Percentiles rank a stretch among this genome's conserved stretches.
Evolutionary conservation across 169 alveolate species (phyloP).

Genomic region (Condylostoma magnum): DNA sequence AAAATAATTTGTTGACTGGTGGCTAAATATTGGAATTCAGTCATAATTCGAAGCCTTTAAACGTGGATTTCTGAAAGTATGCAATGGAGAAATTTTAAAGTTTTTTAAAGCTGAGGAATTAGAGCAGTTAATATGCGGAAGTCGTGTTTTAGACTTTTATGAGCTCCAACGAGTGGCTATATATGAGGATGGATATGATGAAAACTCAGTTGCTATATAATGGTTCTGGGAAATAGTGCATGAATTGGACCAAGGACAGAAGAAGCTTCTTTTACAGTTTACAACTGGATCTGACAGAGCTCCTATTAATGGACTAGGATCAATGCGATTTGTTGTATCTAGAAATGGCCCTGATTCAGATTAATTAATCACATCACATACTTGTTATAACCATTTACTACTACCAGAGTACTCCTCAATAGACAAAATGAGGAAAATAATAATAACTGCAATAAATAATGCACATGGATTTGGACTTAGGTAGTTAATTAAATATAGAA

Average conservation of each 20-base stretch:
- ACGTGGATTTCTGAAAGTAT: constrained; percentile 80
- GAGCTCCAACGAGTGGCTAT: constrained; percentile 63
- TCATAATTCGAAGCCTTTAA: constrained; percentile 71
- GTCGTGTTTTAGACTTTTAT: constrained; percentile 69
- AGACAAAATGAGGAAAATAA: constrained; percentile 65
- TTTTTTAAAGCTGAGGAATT: constrained; percentile 82
- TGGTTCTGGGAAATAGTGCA: constrained; percentile 74
- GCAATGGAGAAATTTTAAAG: constrained; percentile 60
- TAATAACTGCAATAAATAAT: constrained; percentile 78
- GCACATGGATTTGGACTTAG: constrained; percentile 88
- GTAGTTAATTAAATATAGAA: no score
- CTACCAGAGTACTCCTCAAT: constrained; percentile 79
- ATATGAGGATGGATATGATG: constrained; percentile 75
- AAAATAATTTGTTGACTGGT: constrained; percentile 64
- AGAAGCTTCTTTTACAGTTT: constrained; percentile 70
- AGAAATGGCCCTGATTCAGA: constrained; percentile 79
- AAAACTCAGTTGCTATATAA: constrained; percentile 28
- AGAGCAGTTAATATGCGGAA: constrained; percentile 81
- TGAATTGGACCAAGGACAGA: constrained; percentile 53
- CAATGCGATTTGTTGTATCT: constrained; percentile 65
- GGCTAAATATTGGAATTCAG: constrained; percentile 63
- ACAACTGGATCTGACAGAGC: constrained; percentile 82
- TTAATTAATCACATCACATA: constrained; percentile 89
- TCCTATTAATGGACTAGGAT: constrained; percentile 71
- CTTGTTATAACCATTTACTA: constrained; percentile 90